Evolutionary conservation across 1,284 basidiomycete species (phyloP).

Genomic region (Boletellus deceptivus): DNA sequence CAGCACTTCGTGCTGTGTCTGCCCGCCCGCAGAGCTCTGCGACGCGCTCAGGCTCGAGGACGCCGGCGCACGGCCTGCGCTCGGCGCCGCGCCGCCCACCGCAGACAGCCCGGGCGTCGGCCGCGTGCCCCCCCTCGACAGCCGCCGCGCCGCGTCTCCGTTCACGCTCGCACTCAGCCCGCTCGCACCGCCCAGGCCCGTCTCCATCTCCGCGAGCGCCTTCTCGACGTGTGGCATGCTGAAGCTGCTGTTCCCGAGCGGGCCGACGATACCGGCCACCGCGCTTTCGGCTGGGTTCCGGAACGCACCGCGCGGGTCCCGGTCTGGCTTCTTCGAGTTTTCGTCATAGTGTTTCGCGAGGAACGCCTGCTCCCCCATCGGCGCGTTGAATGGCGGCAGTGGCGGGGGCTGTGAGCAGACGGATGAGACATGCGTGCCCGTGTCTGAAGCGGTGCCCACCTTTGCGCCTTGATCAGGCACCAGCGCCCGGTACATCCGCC

Average conservation of each 20-base stretch:
- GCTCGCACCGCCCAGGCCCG: slow-evolving; percentile 39
- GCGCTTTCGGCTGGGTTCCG: slow-evolving; percentile 59
- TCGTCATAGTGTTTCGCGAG: slow-evolving; percentile 86
- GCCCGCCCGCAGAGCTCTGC: slow-evolving; percentile 51
- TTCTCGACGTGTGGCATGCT: slow-evolving; percentile 82
- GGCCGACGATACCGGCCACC: slow-evolving; percentile 76
- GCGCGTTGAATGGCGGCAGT: slow-evolving; percentile 72
- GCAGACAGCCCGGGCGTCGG: slow-evolving; percentile 25
- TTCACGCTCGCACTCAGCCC: slow-evolving; percentile 32
- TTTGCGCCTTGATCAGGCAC: slow-evolving; percentile 73
- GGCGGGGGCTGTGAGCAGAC: slow-evolving; percentile 50
- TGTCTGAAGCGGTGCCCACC: slow-evolving; percentile 38
- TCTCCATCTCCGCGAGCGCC: slow-evolving; percentile 84
- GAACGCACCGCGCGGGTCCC: slow-evolving; percentile 87
- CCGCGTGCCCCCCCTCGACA: slow-evolving; percentile 30
- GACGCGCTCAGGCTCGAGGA: slow-evolving; percentile 44
- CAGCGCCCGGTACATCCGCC: slow-evolving; percentile 55
- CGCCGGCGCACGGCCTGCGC: slow-evolving; percentile 23
- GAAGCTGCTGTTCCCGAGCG: slow-evolving; percentile 81
- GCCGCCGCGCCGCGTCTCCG: slow-evolving; percentile 35
- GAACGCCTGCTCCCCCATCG: slow-evolving; percentile 83
- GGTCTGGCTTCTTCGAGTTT: slow-evolving; percentile 82
- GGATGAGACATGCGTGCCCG: background rate
- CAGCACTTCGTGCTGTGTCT: slow-evolving; percentile 76
- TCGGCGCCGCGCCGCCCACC: slow-evolving; percentile 11